A percentile compares a stretch with the other conserved stretches of the same genome.
phyloP scores from a whole-genome alignment of 352 stramenopile genomes.

The Vaucheria bursata region DNA sequence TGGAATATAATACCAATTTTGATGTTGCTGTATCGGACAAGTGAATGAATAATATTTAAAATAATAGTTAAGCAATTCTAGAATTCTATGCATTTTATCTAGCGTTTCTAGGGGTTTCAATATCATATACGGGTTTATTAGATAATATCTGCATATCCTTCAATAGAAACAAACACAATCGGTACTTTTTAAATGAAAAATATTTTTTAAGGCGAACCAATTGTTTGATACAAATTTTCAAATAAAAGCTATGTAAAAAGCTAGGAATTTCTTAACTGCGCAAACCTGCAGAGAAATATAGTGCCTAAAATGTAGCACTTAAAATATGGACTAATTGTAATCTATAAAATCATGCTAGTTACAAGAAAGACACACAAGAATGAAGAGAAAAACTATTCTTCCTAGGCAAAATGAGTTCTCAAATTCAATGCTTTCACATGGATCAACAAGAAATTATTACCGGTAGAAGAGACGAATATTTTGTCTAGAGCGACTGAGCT shows the following conservation, averaged over 20 bases:
- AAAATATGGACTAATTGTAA: too few species aligned
- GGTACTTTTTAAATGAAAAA: too few species aligned
- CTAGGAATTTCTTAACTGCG: not conserved
- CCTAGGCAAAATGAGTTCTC: not conserved
- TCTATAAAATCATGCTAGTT: not conserved
- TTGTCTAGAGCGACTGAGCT: not conserved
- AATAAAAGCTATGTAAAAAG: too few species aligned
- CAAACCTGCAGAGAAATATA: not conserved
- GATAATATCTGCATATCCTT: too few species aligned
- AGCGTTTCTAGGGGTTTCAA: too few species aligned
- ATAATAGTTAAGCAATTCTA: too few species aligned
- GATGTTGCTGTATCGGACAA: not conserved
- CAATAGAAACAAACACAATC: too few species aligned
- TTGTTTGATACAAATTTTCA: too few species aligned
- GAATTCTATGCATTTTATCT: too few species aligned
- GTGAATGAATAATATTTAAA: too few species aligned
- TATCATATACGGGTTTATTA: too few species aligned
- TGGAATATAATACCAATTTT: not conserved
- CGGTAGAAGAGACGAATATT: constrained; percentile 8
- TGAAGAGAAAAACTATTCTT: not conserved
- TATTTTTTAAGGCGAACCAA: too few species aligned
- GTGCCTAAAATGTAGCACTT: not conserved
- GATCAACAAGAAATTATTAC: not conserved
- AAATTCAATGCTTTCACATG: not conserved
- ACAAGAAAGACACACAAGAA: not conserved